phyloP scores from a whole-genome alignment of 176 grass and related monocot species.

The Aechmea fasciata region DNA sequence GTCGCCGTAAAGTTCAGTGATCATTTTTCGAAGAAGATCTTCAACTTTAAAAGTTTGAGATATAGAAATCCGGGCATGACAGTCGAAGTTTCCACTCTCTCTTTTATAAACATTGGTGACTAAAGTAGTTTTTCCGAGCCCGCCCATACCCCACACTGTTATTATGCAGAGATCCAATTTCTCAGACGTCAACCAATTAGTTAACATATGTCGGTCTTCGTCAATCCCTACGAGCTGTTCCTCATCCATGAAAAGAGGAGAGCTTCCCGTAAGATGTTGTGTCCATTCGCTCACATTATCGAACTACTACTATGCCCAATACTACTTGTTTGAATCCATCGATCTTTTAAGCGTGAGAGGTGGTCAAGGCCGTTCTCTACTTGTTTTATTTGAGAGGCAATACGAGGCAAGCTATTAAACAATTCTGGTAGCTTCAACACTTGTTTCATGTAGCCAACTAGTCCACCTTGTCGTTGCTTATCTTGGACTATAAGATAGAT shows the following conservation, averaged over 20 bases:
- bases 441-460: constrained; percentile 16
- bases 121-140: constrained; percentile 23
- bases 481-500: constrained; percentile 3
- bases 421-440: background rate
- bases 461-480: background rate
- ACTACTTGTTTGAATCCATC: constrained; percentile 11
- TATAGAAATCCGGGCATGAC: constrained; percentile 23
- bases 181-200: constrained; percentile 8
- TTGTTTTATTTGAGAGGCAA: background rate
- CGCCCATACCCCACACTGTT: constrained; percentile 35
- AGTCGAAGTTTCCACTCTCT: constrained; percentile 10
- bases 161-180: background rate
- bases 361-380: constrained; percentile 4
- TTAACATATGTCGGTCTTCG: constrained; percentile 21
- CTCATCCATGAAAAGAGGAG: constrained; percentile 14
- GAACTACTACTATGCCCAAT: background rate
- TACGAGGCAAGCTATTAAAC: constrained; percentile 11
- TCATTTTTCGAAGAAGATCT: constrained; percentile 6
- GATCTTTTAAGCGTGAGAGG: constrained; percentile 1
- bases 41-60: constrained; percentile 12
- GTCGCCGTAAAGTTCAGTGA: background rate
- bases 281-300: constrained; percentile 4
- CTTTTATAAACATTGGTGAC: constrained; percentile 13
- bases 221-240: constrained; percentile 30
- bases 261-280: constrained; percentile 3